Evolutionary conservation across 2,329 filamentous ascomycete genomes (phyloP), one percentile per base, ranked within the genome.

Genomic region (Blastomyces gilchristii): DNA sequence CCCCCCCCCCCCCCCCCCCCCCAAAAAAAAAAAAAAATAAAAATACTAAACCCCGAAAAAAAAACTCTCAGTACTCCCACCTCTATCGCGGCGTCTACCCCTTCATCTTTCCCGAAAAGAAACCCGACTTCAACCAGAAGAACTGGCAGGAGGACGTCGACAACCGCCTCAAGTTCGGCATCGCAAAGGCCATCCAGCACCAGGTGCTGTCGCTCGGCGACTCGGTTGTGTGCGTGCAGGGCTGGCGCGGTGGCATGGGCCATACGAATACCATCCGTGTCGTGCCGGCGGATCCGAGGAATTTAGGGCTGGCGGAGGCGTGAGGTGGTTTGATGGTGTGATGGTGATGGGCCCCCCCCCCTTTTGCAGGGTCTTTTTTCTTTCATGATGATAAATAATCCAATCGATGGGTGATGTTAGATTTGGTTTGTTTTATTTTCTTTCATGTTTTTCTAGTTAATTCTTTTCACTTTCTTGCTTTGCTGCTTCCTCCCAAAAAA

Each of bases 81-180:
- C 80, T 99, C 76, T 97, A 97, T 82, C 93, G 94, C 75, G 94
- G 94, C 71, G 93, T 99, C 66, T 99, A 97, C 76, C 94, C 94
- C 64, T 99, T 99, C 88, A 83, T 89, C n/a, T 73, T 97, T 97
- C 84, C 85, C 88, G 89, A 96, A 82, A 79, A 81, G 71, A 97
- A 97, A 87, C 94, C 94, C 71, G 91, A 99, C 81, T 99, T 97
- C 80, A 85, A 83, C 76, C 85, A 88, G 78, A 85, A 88, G 73
- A 92, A 95, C 80, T 99, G 94, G 94, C 94, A 99, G 82, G 91
- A 97, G 82, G 93, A 99, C 79, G 94, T 99, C 71, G 94, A 99
- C 80, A 86, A 87, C 76, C 91, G 94, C 75, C 90, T 99, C 78
- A 96, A 93, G 84, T 99, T 93, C 92, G 94, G 90, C 76, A 90